Evolutionary conservation across 2,329 filamentous ascomycete species (phyloP), one percentile per base, ranked within the genome.

Genomic region (Pezicula neosporulosa): DNA sequence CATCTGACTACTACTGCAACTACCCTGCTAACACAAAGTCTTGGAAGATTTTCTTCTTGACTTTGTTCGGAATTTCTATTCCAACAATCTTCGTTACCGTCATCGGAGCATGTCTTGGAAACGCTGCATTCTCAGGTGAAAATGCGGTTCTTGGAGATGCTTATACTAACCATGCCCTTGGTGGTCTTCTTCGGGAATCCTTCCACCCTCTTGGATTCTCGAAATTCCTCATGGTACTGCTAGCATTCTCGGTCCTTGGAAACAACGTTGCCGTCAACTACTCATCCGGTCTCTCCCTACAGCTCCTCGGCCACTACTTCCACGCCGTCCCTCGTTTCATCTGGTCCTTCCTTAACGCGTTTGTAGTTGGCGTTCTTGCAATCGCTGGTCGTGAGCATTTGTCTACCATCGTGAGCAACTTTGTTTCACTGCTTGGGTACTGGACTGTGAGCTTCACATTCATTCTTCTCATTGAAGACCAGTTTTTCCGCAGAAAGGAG

Each of bases 131-230:
- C 50, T 61, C 64, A n/a, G 64, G 63, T 30, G 56, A 63, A 54
- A 61, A 70, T 50, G 72, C 70, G 63, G 60, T 66, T 45, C 72
- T 72, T 62, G 59, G 66, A 27, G 59, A 66, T 2, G 67, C 69
- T 2, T 73, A 77, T 56, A 61, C 64, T 19, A 61, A 71, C 19
- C 66, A 75, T 42, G 72, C 72, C 12, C 66, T 79, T 1, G 76
- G 76, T 18, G 75, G 73, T 52, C 65, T 78, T 4, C 69, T 80
- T 53, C 64, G 71, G 21, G 66, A 69, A 39, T 68, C 73, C 59
- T 71, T 74, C 18, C 68, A 75, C 53, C 76, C 76, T 1, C 56
- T 65, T 7, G 71, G 71, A 19, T 78, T 75, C 58, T 72, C 73
- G 30, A 77, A 78, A 51, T 72, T 78, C 59, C 70, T 72, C 43